Base-by-base conservation (phyloP, 768 basidiomycete genomes). In the Lentinula sp. region DNA sequence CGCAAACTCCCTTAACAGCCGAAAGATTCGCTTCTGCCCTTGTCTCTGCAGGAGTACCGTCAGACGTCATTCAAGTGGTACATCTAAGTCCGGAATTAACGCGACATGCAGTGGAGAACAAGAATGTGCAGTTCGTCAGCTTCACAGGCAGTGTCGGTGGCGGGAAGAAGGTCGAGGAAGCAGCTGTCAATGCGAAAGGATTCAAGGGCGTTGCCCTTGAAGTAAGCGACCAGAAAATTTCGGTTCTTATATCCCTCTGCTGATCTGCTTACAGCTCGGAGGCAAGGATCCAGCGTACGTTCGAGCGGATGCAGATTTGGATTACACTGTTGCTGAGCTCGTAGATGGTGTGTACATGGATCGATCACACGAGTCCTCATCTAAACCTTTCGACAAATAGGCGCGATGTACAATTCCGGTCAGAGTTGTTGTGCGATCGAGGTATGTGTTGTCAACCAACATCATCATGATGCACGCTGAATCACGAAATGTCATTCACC, bases 231-330 rank as follows among this genome's bases (percentile, higher is more conserved):
- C 35, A 7, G 50, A n/a, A 58, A 53, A 7, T 51, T 35, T 7
- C 28, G 28, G 4, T 28, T 36, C 1, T 39, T 41, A 36, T 41
- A 23, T n/a, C 41, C 5, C 28, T 10, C 41, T 10, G 18, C 55
- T 55, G 62, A 56, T 64, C 3, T 9, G 16, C 43, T 18, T 51
- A 18, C 64, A 93, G 90, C 85, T 99, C 15, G 97, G 97, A 1
- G 97, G 97, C 1, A 98, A 99, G 73, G 97, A 99, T 69, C 94
- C 97, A 2, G 97, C 96, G 2, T 99, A 98, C 68, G 95, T 99
- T 6, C 79, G 94, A 23, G 74, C 83, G 2, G 96, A 98, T 71
- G 93, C 90, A 0, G 85, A 97, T 73, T 68, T 97, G 1, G 82
- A 84, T 10, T 98, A 90, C 67, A 89, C 94, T 0, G 87, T 85